Evolutionary conservation across 164 flowering plant genomes (phyloP), one percentile per base, ranked within the genome.

Genomic region (Magnolia changhungtana): DNA sequence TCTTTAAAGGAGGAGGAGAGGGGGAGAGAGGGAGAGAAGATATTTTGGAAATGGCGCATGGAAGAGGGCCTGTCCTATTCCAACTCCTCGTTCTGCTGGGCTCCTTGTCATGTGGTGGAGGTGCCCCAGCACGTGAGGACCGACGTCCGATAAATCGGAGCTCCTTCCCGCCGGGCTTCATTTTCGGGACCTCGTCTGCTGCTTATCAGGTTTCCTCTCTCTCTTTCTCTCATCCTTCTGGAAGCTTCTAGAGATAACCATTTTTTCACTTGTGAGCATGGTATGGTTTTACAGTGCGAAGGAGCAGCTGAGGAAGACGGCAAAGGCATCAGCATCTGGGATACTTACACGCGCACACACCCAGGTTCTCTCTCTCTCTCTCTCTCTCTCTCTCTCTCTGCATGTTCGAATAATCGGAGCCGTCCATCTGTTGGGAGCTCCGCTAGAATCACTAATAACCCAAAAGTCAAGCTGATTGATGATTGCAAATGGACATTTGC

Each of bases 291-390:
- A 27, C 29, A 27, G 29, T 27, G 29, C 29, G 29, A 27, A 27
- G 29, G 29, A 27, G 29, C 29, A 27, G 29, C 29, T 27, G 29
- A 27, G 29, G 29, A 27, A 27, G 29, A 27, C 29, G 29, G 29
- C 45, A 65, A 72, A 80, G 86, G 84, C 6, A 81, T 83, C 5
- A 79, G 85, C 63, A 83, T 84, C 14, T 87, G 88, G 90, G 90
- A 87, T 61, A 81, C 83, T 31, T 86, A 73, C 67, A 77, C 84
- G 65, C 87, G 82, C 49, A 74, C 63, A 23, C 75, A 75, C 68
- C 85, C 86, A 55, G 85, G 86, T 84, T 37, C 70, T 61, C 27
- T 82, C 70, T 63, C 51, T 52, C 72, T 69, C 77, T 77, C 20
- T 37, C 70, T 61, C 27, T 82, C 70, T 37, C 70, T 61, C 27